Percentiles rank a stretch among this genome's conserved stretches.
Conservation (phyloP, 1,139 yeast genomes). For the Scheffersomyces segobiensis region DNA sequence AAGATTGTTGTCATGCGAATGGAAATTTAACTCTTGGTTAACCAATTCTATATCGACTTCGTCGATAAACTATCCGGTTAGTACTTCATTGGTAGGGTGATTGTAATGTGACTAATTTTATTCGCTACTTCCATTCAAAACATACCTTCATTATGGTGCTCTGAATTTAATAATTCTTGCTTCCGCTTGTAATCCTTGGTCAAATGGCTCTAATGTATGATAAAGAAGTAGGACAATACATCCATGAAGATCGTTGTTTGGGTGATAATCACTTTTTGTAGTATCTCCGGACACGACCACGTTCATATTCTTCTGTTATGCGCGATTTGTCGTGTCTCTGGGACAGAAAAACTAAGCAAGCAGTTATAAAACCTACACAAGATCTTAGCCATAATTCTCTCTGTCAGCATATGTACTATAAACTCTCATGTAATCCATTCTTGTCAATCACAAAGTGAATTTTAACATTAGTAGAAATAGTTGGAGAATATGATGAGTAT, state of each 20-base stretch:
- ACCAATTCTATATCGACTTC: conserved; percentile 87
- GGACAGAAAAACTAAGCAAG: not conserved
- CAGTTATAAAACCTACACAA: not conserved
- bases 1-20: conserved; percentile 82
- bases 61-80: conserved; percentile 70
- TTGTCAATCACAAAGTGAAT: conserved; percentile 17
- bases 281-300: conserved; percentile 1
- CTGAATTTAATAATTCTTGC: not conserved
- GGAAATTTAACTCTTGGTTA: conserved; percentile 83
- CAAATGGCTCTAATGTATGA: not conserved
- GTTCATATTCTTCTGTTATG: not conserved
- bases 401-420: not conserved
- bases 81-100: conserved; percentile 7
- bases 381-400: not conserved
- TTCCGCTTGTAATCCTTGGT: not conserved
- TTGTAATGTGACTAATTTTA: not conserved
- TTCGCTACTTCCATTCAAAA: conserved; percentile 3
- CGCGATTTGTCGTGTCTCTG: not conserved
- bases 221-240: not conserved
- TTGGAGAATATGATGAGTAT: conserved; percentile 13
- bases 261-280: conserved; percentile 13
- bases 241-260: conserved; percentile 8
- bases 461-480: conserved; percentile 5
- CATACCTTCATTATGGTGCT: conserved; percentile 17
- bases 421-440: conserved; percentile 10